Percentiles rank a stretch among this genome's conserved stretches.
These are phyloP conservation scores for Saccharomycopsis vini DNA, from an alignment of 805 yeast genomes.

Conservation along the genomic window DNA sequence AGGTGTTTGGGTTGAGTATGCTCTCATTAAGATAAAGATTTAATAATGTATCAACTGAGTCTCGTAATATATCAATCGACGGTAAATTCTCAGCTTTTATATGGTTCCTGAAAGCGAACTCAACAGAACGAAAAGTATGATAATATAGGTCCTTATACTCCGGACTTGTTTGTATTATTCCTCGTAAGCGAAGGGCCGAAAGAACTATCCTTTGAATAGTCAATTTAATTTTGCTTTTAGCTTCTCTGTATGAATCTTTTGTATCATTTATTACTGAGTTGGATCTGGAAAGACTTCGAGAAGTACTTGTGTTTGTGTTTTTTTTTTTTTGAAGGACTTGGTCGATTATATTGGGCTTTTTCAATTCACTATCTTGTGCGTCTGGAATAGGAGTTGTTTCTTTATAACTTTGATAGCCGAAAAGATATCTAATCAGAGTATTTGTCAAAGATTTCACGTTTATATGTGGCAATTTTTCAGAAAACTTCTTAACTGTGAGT, in stretches of 20 bases:
- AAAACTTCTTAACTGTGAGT: not conserved
- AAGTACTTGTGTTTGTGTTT: not conserved
- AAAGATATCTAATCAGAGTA: not conserved
- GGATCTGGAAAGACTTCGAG: not conserved
- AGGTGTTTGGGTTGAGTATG: not conserved
- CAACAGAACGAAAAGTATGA: constrained; percentile 13
- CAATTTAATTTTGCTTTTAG: constrained; percentile 1
- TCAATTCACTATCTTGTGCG: not conserved
- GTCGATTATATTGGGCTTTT: not conserved
- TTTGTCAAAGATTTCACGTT: not conserved
- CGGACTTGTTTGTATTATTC: constrained; percentile 9
- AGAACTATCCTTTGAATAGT: constrained; percentile 8
- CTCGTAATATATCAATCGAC: constrained; percentile 7
- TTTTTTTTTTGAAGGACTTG: constrained; percentile 1
- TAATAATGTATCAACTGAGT: constrained; percentile 12
- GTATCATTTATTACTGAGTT: not conserved
- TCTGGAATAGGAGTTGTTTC: not conserved
- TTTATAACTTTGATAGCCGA: not conserved
- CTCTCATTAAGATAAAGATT: constrained; percentile 10
- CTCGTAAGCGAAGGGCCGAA: constrained; percentile 14
- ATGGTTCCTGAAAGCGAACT: constrained; percentile 11
- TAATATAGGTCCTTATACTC: constrained; percentile 11
- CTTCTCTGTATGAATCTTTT: not conserved
- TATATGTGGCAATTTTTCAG: not conserved
- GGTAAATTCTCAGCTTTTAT: constrained; percentile 3